Base-by-base conservation (phyloP, 345 rosid genomes). In the Eutrema japonicum region DNA sequence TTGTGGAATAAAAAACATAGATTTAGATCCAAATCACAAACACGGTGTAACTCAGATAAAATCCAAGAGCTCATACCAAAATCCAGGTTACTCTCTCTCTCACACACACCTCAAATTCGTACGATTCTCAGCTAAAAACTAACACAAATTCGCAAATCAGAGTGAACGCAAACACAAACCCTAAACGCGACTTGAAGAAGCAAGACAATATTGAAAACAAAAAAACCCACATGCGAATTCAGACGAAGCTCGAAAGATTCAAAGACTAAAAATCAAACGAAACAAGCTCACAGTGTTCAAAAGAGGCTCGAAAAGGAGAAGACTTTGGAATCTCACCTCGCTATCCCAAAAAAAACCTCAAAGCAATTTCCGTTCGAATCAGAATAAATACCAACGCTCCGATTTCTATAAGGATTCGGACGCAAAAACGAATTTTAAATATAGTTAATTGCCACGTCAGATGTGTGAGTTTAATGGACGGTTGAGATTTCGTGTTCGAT, bases 361-460 rank as follows among this genome's bases (percentile, higher is more conserved):
- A 71, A 55, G 58, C 72, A 42, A 16, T 41, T 30, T 30, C 22
- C 6, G 13, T 56, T 73, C 58, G 77, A 56, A 74, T 54, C 37
- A 66, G 77, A 74, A 73, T 56, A 54, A 45, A 66, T 46, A 35
- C 64, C 64, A 35, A 72, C 56, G 55, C 64, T 73, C 63, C 71
- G 64, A 63, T 47, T 47, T 47, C 10, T 14, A 16, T 14, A 63
- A 43, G 51, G 66, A 62, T 8, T 41, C 92, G 95, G 95, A 92
- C 85, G 80, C 81, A 83, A 87, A 86, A 83, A 71, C 89, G 87
- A 90, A 84, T 76, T 88, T 90, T 67, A 84, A 85, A 79, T 78
- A 81, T 79, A 46, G 86, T 83, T 83, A 76, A 87, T 42, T 82
- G 85, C 85, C 93, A 86, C 82, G 83, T 85, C 40, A 64, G 67